These are phyloP conservation scores for Aplosporella prunicola DNA, from an alignment of 2,329 filamentous ascomycete species.

Conservation along the genomic window DNA sequence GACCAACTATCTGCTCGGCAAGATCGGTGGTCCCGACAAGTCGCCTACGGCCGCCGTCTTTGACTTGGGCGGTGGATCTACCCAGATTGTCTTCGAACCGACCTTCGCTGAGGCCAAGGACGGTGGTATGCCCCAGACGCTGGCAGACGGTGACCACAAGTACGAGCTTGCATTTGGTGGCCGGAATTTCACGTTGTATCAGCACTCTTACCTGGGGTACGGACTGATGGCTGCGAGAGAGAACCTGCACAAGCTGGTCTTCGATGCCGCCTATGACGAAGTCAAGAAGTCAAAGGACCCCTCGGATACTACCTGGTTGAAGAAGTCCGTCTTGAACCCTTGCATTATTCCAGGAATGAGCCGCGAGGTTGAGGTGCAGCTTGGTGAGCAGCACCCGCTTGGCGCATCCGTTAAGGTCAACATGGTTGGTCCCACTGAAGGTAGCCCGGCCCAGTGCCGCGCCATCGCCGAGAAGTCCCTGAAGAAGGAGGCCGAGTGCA, in stretches of 20 bases:
- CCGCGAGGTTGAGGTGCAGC: slow-evolving; percentile 61
- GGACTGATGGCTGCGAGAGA: slow-evolving; percentile 92
- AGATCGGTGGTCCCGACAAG: slow-evolving; percentile 88
- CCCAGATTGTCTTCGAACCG: slow-evolving; percentile 97
- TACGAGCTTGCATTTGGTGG: slow-evolving; percentile 87
- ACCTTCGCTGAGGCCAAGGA: slow-evolving; percentile 66
- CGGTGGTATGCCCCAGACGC: slow-evolving; percentile 75
- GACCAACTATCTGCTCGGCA: slow-evolving; percentile 94
- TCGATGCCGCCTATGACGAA: slow-evolving; percentile 60
- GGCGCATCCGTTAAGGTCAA: slow-evolving; percentile 60
- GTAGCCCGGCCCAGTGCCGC: slow-evolving; percentile 78
- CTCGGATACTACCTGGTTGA: slow-evolving; percentile 52
- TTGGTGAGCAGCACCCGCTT: slow-evolving; percentile 57
- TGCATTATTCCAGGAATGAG: slow-evolving; percentile 77
- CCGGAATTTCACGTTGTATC: slow-evolving; percentile 84
- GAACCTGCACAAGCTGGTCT: slow-evolving; percentile 65
- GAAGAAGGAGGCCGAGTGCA: slow-evolving; percentile 74
- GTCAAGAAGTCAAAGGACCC: slow-evolving; percentile 38
- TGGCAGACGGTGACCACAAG: slow-evolving; percentile 89
- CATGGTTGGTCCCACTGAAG: slow-evolving; percentile 73
- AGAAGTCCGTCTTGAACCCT: slow-evolving; percentile 65
- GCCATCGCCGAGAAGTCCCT: slow-evolving; percentile 83
- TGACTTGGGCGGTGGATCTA: slow-evolving; percentile 91
- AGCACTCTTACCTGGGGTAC: slow-evolving; percentile 95
- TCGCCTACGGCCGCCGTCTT: slow-evolving; percentile 89